Conservation (phyloP, 306 rosid species). For the Fagus crenata region DNA sequence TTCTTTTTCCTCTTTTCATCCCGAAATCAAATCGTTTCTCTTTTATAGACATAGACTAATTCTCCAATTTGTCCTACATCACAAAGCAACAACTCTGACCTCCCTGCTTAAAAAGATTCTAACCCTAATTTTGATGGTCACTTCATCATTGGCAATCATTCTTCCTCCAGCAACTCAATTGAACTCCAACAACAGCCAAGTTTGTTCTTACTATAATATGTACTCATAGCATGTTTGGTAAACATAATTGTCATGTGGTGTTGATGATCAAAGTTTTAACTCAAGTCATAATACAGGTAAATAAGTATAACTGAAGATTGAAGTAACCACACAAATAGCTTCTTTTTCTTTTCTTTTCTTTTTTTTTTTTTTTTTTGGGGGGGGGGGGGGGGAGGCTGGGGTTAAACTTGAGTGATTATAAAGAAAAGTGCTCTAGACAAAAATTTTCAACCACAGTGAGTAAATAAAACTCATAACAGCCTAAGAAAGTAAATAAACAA, state of each 20-base stretch:
- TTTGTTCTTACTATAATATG: neutral
- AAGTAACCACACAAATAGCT: too few relatives aligned
- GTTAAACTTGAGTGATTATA: neutral
- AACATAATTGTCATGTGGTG: neutral
- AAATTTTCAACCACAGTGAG: neutral
- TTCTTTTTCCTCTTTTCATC: too few relatives aligned
- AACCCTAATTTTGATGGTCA: neutral
- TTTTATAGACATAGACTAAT: too few relatives aligned
- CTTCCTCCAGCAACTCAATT: neutral
- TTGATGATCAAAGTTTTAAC: neutral
- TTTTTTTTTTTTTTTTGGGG: neutral
- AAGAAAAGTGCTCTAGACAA: neutral
- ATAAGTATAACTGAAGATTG: too few relatives aligned
- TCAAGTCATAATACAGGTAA: neutral
- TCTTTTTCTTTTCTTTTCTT: too few relatives aligned
- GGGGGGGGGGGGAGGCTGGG: neutral
- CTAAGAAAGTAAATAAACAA: neutral
- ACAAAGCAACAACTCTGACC: neutral
- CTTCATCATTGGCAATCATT: neutral
- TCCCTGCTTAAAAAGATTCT: neutral
- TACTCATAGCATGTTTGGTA: neutral
- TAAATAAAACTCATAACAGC: neutral
- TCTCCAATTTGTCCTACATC: too few relatives aligned
- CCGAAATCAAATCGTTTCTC: too few relatives aligned
- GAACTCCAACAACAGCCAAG: neutral